These are phyloP conservation scores for Coemansia aciculifera DNA, from an alignment of 192 early-diverging fungal genomes.

Conservation along the genomic window DNA sequence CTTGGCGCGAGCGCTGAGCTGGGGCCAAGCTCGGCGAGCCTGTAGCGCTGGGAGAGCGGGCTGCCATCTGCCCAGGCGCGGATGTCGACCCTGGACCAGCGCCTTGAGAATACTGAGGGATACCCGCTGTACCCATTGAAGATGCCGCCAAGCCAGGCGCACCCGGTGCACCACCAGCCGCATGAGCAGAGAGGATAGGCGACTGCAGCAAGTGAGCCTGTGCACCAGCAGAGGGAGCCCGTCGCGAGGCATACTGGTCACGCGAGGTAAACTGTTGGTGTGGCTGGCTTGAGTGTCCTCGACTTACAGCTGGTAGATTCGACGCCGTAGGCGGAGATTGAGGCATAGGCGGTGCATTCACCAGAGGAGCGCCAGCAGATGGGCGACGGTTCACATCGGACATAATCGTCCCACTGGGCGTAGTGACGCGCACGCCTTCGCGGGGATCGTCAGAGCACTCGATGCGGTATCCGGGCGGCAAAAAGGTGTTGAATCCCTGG, in stretches of 20 bases:
- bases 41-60: slow-evolving; percentile 30
- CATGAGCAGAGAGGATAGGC: slow-evolving; percentile 17
- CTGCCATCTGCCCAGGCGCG: slow-evolving; percentile 12
- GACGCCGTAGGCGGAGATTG: slow-evolving; percentile 24
- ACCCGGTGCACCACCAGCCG: slow-evolving; percentile 9
- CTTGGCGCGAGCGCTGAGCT: slow-evolving; percentile 54
- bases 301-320: slow-evolving; percentile 1
- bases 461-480: slow-evolving; percentile 97
- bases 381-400: slow-evolving; percentile 39
- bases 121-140: background rate
- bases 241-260: slow-evolving; percentile 28
- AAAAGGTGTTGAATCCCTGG: slow-evolving; percentile 97
- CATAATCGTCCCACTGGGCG: slow-evolving; percentile 67
- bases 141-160: slow-evolving; percentile 1
- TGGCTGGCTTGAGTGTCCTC: slow-evolving; percentile 16
- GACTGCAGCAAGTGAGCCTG: slow-evolving; percentile 26
- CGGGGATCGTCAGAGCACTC: slow-evolving; percentile 82
- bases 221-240: slow-evolving; percentile 13
- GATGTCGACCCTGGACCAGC: background rate
- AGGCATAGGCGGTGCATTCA: background rate
- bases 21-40: slow-evolving; percentile 32
- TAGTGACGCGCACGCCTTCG: slow-evolving; percentile 85
- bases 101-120: background rate
- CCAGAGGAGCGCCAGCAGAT: slow-evolving; percentile 2
- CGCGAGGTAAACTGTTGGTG: slow-evolving; percentile 31